Base-by-base conservation (phyloP, 202 grass and related monocot species). In the Musa balbisiana region DNA sequence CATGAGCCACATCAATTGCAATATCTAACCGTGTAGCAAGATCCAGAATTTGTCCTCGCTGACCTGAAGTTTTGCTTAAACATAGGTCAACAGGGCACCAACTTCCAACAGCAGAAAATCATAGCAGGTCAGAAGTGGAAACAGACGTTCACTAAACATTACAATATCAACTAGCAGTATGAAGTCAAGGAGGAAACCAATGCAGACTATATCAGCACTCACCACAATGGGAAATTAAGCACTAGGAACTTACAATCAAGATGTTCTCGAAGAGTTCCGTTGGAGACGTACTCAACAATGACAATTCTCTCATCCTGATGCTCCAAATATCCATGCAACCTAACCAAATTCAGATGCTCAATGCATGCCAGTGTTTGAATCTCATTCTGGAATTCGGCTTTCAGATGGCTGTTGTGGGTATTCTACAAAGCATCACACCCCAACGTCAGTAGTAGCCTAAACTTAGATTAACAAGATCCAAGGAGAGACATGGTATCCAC, bases 231-330 rank as follows among this genome's bases (percentile, higher is more conserved):
- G 16, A 53, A 81, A 66, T 64, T 21, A 33, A 33, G 60, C 43
- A 82, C n/a, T 29, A 67, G 51, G 64, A 75, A 51, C 62, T 82
- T 53, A 82, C 73, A 73, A 22, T 82, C 80, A 51, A 82, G 73
- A 82, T 82, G 80, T 70, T 82, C 73, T 66, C 80, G 64, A 24
- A 82, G 67, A 82, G 54, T 76, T 76, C 80, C 80, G 59, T 82
- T 76, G 26, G 21, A 25, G 51, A 82, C 54, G 2, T 82, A 82
- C 54, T 82, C 80, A 1, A 74, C 21, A 59, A 82, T 51, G 58
- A 82, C 53, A 58, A 82, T 67, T 50, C 21, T 66, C 60, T 82
- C 65, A 15, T 82, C 50, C 11, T 73, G 50, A 26, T 82, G 21
- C 33, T 82, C 80, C 14, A 55, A 21, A 82, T 76, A 82, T 25